A percentile compares a stretch with the other conserved stretches of the same genome.
Conservation (phyloP, 2,329 filamentous ascomycete species). For the Nigrospora osmanthi region DNA sequence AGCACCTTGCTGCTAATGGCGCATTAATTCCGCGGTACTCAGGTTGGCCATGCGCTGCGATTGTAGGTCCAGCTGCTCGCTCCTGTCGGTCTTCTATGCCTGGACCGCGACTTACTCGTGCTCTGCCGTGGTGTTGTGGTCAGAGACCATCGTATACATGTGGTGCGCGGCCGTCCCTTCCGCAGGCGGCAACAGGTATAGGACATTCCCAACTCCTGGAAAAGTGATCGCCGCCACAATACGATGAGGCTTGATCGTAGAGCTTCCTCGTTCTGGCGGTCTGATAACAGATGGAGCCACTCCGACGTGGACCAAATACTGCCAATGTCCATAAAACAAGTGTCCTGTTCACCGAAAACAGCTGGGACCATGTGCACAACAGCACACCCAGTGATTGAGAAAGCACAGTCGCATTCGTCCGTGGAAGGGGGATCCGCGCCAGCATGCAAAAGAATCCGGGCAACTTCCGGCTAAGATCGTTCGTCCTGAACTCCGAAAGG, state of each 20-base stretch:
- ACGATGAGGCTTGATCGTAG: neutral
- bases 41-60: no score
- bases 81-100: no score
- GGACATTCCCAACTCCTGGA: neutral
- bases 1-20: no score
- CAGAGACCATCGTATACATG: no score
- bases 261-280: neutral
- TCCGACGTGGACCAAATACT: neutral
- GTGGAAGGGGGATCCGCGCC: neutral
- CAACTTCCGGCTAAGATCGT: no score
- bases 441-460: neutral
- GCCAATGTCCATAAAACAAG: neutral
- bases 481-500: neutral
- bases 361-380: neutral
- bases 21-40: no score
- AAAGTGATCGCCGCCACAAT: neutral
- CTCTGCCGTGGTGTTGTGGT: no score
- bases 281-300: neutral
- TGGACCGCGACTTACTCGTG: no score
- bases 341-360: neutral
- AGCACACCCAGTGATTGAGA: neutral
- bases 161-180: no score
- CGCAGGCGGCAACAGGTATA: neutral
- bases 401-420: neutral
- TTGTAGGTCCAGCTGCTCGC: no score